Evolutionary conservation across 352 stramenopile genomes (phyloP).

Genomic region (Globisporangium nunn): DNA sequence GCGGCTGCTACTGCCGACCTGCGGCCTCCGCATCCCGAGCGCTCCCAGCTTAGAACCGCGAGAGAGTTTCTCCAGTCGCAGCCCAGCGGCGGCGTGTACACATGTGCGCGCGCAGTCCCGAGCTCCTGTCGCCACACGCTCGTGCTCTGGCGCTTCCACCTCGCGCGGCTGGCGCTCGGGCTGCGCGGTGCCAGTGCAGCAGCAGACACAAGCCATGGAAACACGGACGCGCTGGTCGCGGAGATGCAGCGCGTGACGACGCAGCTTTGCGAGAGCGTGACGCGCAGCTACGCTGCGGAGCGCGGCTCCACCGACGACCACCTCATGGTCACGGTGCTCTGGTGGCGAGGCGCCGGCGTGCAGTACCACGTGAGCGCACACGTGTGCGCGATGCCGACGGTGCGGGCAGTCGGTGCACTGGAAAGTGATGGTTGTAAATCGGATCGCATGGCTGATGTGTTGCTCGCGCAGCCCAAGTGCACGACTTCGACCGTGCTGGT

Average conservation of each 20-base stretch:
- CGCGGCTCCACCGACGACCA: conserved; percentile 14
- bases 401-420: conserved; percentile 7
- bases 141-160: conserved; percentile 54
- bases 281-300: conserved; percentile 6
- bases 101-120: conserved; percentile 31
- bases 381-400: conserved; percentile 40
- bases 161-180: conserved; percentile 32
- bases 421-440: background rate
- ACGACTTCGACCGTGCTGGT: conserved; percentile 37
- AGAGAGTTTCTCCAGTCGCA: conserved; percentile 45
- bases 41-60: conserved; percentile 10
- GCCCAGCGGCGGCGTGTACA: conserved; percentile 46
- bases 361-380: conserved; percentile 39
- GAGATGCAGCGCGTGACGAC: conserved; percentile 15
- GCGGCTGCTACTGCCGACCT: background rate
- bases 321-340: conserved; percentile 62
- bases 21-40: background rate
- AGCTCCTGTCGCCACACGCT: conserved; percentile 6
- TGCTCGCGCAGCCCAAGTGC: conserved; percentile 18
- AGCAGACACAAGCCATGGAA: background rate
- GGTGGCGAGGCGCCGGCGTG: conserved; percentile 19
- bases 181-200: background rate
- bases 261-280: conserved; percentile 1
- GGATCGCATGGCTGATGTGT: background rate
- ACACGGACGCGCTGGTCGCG: background rate